These are phyloP conservation scores for Aspergillus sclerotioniger DNA, from an alignment of 495 filamentous ascomycete genomes.

Conservation along the genomic window DNA sequence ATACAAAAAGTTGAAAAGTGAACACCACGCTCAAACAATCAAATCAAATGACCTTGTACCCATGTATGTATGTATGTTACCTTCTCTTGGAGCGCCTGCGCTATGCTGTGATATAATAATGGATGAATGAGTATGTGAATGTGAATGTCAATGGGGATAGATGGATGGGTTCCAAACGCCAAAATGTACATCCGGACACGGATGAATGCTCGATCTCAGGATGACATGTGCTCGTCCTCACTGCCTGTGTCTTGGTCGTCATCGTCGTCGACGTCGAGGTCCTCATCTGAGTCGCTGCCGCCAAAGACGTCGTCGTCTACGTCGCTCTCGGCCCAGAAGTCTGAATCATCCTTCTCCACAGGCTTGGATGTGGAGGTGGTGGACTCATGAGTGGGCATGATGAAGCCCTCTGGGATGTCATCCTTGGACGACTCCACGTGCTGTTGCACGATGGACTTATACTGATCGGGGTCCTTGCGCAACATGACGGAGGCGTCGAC, in stretches of 20 bases:
- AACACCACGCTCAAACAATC: too few relatives aligned
- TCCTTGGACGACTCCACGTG: conserved; percentile 70
- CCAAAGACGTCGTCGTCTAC: conserved; percentile 74
- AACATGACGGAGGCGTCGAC: conserved; percentile 89
- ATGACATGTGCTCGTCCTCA: conserved; percentile 48
- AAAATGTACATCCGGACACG: too few relatives aligned
- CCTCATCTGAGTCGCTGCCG: conserved; percentile 64
- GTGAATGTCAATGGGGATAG: too few relatives aligned
- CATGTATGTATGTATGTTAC: too few relatives aligned
- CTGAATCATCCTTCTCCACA: conserved; percentile 68
- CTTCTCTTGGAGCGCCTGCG: too few relatives aligned
- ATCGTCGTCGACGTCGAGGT: conserved; percentile 51
- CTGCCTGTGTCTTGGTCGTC: conserved; percentile 51
- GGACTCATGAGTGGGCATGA: conserved; percentile 72
- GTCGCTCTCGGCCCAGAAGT: conserved; percentile 83
- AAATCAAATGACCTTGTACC: too few relatives aligned
- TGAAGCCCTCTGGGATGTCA: conserved; percentile 78
- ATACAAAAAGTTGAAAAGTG: too few relatives aligned
- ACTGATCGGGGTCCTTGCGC: conserved; percentile 64
- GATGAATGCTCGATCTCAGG: too few relatives aligned
- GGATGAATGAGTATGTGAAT: too few relatives aligned
- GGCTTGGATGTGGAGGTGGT: conserved; percentile 55
- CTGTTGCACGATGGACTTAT: conserved; percentile 64
- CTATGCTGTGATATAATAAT: too few relatives aligned
- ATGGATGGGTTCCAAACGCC: too few relatives aligned